Percentiles rank a stretch among this genome's conserved stretches.
These are phyloP conservation scores for Sporothrix globosa DNA, from an alignment of 2,329 filamentous ascomycete species.

Conservation along the genomic window DNA sequence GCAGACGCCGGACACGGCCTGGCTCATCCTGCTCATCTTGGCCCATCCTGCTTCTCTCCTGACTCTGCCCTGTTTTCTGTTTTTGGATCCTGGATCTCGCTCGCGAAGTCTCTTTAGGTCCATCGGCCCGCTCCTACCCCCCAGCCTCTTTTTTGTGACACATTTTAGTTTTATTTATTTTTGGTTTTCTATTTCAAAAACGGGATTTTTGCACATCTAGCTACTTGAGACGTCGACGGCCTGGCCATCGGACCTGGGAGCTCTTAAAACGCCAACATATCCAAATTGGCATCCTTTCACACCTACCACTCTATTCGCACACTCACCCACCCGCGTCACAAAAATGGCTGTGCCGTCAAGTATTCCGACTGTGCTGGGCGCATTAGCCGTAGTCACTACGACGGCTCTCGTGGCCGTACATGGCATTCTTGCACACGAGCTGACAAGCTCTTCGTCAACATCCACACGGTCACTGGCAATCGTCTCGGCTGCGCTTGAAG, in stretches of 20 bases:
- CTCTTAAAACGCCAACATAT: background rate
- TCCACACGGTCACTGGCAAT: constrained; percentile 46
- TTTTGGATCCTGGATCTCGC: constrained; percentile 13
- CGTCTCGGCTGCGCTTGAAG: constrained; percentile 47
- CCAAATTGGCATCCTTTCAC: constrained; percentile 4
- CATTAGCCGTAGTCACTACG: constrained; percentile 47
- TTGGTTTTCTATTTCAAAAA: background rate
- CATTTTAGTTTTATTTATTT: constrained; percentile 20
- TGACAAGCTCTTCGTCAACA: constrained; percentile 39
- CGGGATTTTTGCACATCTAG: constrained; percentile 2
- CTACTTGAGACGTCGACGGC: constrained; percentile 7
- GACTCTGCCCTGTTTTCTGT: constrained; percentile 13
- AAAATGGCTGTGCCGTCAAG: constrained; percentile 45
- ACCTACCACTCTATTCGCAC: background rate
- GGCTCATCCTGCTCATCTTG: background rate
- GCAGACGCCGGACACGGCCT: constrained; percentile 14
- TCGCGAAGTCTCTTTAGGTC: constrained; percentile 1
- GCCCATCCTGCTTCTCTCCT: constrained; percentile 20
- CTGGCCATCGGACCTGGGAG: constrained; percentile 8
- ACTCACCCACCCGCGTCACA: background rate
- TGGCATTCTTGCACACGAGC: constrained; percentile 46
- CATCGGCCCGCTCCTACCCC: constrained; percentile 23
- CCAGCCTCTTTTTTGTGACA: constrained; percentile 25
- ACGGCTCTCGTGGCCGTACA: constrained; percentile 48
- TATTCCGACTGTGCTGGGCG: constrained; percentile 46